These are phyloP conservation scores for Amylostereum areolatum DNA, from an alignment of 1,284 basidiomycete genomes.

Conservation along the genomic window DNA sequence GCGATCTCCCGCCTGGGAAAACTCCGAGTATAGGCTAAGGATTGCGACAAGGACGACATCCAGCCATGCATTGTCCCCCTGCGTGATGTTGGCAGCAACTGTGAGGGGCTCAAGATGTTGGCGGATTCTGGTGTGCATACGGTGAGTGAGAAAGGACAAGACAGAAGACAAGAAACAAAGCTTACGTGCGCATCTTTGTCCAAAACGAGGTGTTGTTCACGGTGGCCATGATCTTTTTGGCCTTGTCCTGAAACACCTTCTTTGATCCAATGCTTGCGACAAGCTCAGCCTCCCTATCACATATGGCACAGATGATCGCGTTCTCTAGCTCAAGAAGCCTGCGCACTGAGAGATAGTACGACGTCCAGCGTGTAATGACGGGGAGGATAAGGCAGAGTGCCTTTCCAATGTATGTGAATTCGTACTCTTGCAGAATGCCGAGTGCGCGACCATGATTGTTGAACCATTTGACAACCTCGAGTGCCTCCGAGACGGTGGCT, in stretches of 20 bases:
- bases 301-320: constrained; percentile 12
- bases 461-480: constrained; percentile 28
- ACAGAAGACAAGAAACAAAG: neutral
- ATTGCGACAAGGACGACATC: neutral
- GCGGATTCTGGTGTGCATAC: neutral
- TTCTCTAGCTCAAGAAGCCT: constrained; percentile 17
- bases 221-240: constrained; percentile 8
- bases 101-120: neutral
- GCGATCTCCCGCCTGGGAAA: neutral
- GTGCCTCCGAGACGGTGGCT: constrained; percentile 12
- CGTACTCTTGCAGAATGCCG: constrained; percentile 19
- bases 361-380: constrained; percentile 26
- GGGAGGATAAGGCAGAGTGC: constrained; percentile 23
- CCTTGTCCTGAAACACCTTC: constrained; percentile 11
- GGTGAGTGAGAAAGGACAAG: neutral
- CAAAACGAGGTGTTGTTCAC: constrained; percentile 18
- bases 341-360: constrained; percentile 18
- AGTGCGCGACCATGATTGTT: constrained; percentile 25
- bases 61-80: neutral
- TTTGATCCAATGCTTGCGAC: constrained; percentile 14
- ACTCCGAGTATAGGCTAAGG: neutral
- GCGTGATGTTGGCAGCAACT: neutral
- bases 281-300: constrained; percentile 12
- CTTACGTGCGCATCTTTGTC: constrained; percentile 9
- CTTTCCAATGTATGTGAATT: constrained; percentile 1